Percentiles rank a stretch among this genome's conserved stretches.
Evolutionary conservation across 2,329 filamentous ascomycete species (phyloP).

Genomic region (Ascomycota sp.): DNA sequence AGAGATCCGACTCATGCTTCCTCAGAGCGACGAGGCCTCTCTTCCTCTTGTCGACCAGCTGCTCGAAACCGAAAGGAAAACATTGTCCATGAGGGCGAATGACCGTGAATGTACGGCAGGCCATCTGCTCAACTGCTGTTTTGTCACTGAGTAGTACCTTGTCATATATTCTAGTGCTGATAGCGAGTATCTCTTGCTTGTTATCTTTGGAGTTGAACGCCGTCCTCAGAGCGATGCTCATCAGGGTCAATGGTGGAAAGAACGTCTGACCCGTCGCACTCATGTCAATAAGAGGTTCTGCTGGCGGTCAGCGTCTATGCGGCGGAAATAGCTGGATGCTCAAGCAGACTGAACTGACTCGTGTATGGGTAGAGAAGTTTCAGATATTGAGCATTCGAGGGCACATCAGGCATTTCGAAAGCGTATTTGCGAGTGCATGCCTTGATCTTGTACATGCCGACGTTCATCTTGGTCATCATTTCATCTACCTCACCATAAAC

Average conservation of each 20-base stretch:
- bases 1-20: constrained; percentile 65
- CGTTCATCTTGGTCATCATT: constrained; percentile 71
- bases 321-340: not conserved
- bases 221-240: constrained; percentile 81
- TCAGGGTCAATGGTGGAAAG: constrained; percentile 83
- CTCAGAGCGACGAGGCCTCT: constrained; percentile 61
- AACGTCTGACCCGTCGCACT: constrained; percentile 69
- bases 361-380: constrained; percentile 94
- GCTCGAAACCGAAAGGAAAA: constrained; percentile 78
- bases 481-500: constrained; percentile 78
- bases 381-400: constrained; percentile 75
- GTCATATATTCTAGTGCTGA: constrained; percentile 83
- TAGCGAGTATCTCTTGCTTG: constrained; percentile 85
- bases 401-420: constrained; percentile 74
- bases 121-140: constrained; percentile 70
- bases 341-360: constrained; percentile 23
- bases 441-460: constrained; percentile 88
- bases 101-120: constrained; percentile 77
- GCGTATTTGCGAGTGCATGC: constrained; percentile 78
- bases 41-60: constrained; percentile 48
- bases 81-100: constrained; percentile 58
- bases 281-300: constrained; percentile 48
- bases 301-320: constrained; percentile 4
- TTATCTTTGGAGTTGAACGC: constrained; percentile 80
- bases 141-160: constrained; percentile 75